Conservation (phyloP, 306 rosid species). For the Citrullus mucosospermus region DNA sequence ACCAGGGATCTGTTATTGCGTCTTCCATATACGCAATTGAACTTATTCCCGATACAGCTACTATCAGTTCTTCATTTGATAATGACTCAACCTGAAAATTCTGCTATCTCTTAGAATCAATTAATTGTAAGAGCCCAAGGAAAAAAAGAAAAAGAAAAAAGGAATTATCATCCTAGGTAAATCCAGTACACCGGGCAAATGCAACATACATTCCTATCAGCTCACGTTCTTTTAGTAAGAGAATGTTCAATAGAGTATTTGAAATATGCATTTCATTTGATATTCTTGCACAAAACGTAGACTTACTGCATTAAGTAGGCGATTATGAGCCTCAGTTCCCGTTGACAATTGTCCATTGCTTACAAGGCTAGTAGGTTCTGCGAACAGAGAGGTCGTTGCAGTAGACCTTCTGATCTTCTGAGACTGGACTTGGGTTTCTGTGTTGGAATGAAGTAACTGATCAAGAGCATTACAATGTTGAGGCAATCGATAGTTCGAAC, state of each 20-base stretch:
- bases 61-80: neutral
- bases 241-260: neutral
- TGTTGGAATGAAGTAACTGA: neutral
- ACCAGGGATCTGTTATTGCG: neutral
- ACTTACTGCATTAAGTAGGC: conserved; percentile 6
- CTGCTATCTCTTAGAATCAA: neutral
- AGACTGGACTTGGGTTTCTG: neutral
- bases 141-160: neutral
- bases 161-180: neutral
- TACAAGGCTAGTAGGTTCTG: neutral
- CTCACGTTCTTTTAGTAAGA: too few species aligned
- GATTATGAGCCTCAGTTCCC: neutral
- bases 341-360: neutral
- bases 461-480: neutral
- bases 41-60: neutral
- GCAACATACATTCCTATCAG: neutral
- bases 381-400: neutral
- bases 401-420: neutral
- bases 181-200: neutral
- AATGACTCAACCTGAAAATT: neutral
- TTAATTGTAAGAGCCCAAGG: neutral
- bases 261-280: neutral
- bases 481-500: neutral
- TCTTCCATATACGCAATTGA: neutral
- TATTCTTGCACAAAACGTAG: neutral